Base-by-base conservation (phyloP, 495 filamentous ascomycete species). In the Glonium stellatum region DNA sequence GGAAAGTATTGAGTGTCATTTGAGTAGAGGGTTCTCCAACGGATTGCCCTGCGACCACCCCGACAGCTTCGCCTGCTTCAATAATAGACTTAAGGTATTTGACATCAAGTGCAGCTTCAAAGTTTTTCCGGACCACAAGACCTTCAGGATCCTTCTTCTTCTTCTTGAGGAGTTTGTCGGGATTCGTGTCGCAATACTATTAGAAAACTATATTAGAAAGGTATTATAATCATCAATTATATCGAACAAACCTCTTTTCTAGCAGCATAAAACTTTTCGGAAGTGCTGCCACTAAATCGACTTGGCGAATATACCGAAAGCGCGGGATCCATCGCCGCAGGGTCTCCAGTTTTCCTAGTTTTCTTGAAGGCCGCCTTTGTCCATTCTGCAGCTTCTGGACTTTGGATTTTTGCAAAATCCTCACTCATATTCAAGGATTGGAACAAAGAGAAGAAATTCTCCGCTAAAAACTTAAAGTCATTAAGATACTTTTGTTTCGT, bases 1-100 rank as follows among this genome's bases (percentile, higher is more conserved):
- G 93, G 84, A 98, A 98, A 25, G 93, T 98, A 71, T 98, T 98
- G 54, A 98, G 76, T n/a, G 93, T 99, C 95, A 99, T 97, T 73
- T 99, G 93, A 12, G 93, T 99, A 15, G 90, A 96, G 9, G 95
- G 93, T 72, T 97, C 95, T 67, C 93, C 93, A 51, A 99, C 84
- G 37, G 92, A 96, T 76, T 99, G 93, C 42, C 91, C 91, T 49
- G 93, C 93, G 42, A 97, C 88, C 64, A 99, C 92, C 54, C 93
- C 93, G 22, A 99, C 91, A n/a, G 95, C 91, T 73, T 99, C 93
- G 42, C 93, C 93, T 27, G 93, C 90, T 62, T 97, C 93, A n/a
- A 97, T 83, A 1, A 95, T 76, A 1, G 92, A 95, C 66, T 87
- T 89, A 64, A 97, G 77, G 70, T 97, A 97, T 71, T 97, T 96